Percentiles rank a stretch among this genome's conserved stretches.
phyloP scores from a whole-genome alignment of 352 stramenopile species.

The Phytophthora syringae region DNA sequence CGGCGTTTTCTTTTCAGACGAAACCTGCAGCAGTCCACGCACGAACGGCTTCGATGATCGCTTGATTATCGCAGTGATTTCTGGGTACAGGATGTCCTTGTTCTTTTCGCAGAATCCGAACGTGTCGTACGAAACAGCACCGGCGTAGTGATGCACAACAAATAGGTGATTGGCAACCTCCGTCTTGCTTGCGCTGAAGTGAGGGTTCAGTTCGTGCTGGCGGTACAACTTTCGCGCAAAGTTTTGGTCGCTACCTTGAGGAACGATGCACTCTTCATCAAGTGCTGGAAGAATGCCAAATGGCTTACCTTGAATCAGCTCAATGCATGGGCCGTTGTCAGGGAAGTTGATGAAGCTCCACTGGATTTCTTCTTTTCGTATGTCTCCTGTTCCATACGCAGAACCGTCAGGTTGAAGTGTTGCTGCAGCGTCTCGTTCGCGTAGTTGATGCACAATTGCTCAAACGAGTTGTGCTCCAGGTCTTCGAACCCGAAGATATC shows the following conservation, averaged over 20 bases:
- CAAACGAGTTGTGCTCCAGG: constrained; percentile 93
- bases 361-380: constrained; percentile 90
- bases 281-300: constrained; percentile 85
- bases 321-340: constrained; percentile 90
- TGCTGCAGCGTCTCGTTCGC: constrained; percentile 94
- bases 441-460: constrained; percentile 96
- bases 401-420: constrained; percentile 91
- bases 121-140: constrained; percentile 92
- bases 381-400: constrained; percentile 88
- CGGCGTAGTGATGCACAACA: constrained; percentile 93
- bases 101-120: constrained; percentile 98
- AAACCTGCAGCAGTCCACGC: constrained; percentile 56
- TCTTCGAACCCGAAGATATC: constrained; percentile 93
- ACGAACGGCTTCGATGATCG: constrained; percentile 76
- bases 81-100: constrained; percentile 90
- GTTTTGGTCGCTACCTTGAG: constrained; percentile 87
- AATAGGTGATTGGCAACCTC: constrained; percentile 84
- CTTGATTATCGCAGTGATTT: constrained; percentile 83
- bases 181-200: constrained; percentile 82
- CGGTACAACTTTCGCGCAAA: constrained; percentile 86
- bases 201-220: constrained; percentile 67
- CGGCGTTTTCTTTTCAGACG: constrained; percentile 27
- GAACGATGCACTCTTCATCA: constrained; percentile 92
- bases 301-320: constrained; percentile 89
- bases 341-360: constrained; percentile 92